Evolutionary conservation across 495 filamentous ascomycete genomes (phyloP).

Genomic region (Chaetomidium leptoderma): DNA sequence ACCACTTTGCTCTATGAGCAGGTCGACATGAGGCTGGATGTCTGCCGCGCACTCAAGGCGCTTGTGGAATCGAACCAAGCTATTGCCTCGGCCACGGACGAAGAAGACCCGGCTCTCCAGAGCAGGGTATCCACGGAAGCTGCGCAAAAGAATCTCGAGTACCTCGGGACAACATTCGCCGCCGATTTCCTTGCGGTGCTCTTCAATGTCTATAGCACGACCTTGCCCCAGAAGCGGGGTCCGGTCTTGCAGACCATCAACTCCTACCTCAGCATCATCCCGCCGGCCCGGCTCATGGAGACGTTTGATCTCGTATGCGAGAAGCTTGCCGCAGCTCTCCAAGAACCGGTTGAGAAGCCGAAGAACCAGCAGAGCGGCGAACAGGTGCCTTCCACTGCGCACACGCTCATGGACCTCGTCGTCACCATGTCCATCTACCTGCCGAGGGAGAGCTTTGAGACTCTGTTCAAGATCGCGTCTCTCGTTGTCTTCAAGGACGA

Average conservation of each 20-base stretch:
- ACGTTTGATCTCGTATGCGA: conserved; percentile 81
- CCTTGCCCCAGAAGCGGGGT: conserved; percentile 84
- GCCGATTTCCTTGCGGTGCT: conserved; percentile 88
- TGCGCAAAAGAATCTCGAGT: conserved; percentile 71
- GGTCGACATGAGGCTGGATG: conserved; percentile 74
- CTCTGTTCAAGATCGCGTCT: conserved; percentile 77
- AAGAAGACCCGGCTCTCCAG: conserved; percentile 65
- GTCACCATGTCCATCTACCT: conserved; percentile 94
- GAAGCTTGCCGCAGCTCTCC: conserved; percentile 74
- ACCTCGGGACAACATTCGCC: conserved; percentile 67
- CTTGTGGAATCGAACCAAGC: conserved; percentile 88
- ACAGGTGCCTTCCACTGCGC: conserved; percentile 84
- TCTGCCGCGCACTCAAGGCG: conserved; percentile 79
- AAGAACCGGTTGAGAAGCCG: conserved; percentile 53
- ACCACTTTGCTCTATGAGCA: conserved; percentile 91
- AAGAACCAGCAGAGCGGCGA: conserved; percentile 55
- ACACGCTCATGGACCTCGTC: conserved; percentile 93
- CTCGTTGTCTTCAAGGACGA: conserved; percentile 68
- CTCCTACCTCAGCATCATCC: conserved; percentile 84
- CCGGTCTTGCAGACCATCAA: conserved; percentile 91
- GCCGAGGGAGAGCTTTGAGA: conserved; percentile 71
- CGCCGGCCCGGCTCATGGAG: conserved; percentile 65
- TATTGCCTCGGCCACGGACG: conserved; percentile 55
- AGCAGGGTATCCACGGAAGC: conserved; percentile 67
- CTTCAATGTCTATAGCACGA: conserved; percentile 97